Conservation (phyloP, 1,284 basidiomycete genomes). For the Tilletia horrida region DNA sequence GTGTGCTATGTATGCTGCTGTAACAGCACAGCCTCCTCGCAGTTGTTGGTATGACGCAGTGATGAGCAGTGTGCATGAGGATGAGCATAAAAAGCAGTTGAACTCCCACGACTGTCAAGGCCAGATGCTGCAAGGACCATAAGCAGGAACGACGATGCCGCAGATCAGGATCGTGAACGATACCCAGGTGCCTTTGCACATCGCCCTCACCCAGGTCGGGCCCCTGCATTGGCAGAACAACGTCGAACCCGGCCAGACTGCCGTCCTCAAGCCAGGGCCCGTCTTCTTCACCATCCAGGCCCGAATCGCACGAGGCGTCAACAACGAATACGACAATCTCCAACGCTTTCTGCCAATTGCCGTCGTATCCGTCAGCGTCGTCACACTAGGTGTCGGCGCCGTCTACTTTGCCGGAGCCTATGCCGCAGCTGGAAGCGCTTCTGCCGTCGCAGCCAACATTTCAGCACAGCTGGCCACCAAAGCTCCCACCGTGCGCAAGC, state of each 20-base stretch:
- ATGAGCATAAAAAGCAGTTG: no score
- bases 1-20: no score
- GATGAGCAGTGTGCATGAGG: no score
- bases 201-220: conserved; percentile 43
- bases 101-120: no score
- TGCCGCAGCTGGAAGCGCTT: conserved; percentile 34
- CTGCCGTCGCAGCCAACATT: conserved; percentile 33
- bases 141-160: conserved; percentile 30
- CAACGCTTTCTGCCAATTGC: conserved; percentile 35
- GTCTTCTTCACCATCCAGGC: conserved; percentile 50
- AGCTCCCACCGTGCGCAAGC: conserved; percentile 34
- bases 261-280: conserved; percentile 32
- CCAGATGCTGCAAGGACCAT: no score
- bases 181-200: conserved; percentile 42
- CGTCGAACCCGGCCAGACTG: conserved; percentile 27
- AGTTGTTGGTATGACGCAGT: no score
- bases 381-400: conserved; percentile 40
- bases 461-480: conserved; percentile 32
- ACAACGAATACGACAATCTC: conserved; percentile 13
- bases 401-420: conserved; percentile 39
- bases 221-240: conserved; percentile 44
- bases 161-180: conserved; percentile 43
- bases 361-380: conserved; percentile 33
- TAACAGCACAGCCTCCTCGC: no score
- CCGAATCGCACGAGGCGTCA: neutral